phyloP scores from a whole-genome alignment of 192 early-diverging fungal species.

The Tieghemiomyces parasiticus region DNA sequence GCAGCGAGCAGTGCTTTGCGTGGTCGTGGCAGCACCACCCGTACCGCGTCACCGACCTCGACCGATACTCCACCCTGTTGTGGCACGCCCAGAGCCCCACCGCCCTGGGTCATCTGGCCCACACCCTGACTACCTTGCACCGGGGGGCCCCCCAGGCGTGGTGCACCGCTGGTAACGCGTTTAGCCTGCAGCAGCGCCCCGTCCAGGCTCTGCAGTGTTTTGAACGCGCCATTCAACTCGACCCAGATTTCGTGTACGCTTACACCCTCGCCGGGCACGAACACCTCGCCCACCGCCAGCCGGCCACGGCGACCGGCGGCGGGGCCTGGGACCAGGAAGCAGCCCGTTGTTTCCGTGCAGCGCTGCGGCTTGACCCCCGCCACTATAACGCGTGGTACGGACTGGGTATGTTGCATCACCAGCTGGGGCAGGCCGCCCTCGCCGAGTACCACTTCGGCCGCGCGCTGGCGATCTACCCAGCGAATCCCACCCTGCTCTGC shows the following conservation, averaged over 20 bases:
- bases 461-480: conserved; percentile 55
- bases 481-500: conserved; percentile 54
- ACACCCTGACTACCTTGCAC: conserved; percentile 50
- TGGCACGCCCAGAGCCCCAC: conserved; percentile 73
- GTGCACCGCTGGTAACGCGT: conserved; percentile 57
- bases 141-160: conserved; percentile 65
- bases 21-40: conserved; percentile 45
- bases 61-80: conserved; percentile 65
- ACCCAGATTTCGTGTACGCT: conserved; percentile 57
- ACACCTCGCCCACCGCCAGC: conserved; percentile 46
- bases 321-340: too few relatives aligned
- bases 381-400: conserved; percentile 86
- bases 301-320: too few relatives aligned
- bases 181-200: conserved; percentile 60
- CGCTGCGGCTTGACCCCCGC: conserved; percentile 50
- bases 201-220: conserved; percentile 62
- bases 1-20: conserved; percentile 40
- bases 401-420: conserved; percentile 51
- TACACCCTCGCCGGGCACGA: conserved; percentile 79
- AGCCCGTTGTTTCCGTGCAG: conserved; percentile 49
- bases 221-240: conserved; percentile 48
- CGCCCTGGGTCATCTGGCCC: conserved; percentile 54
- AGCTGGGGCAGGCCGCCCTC: conserved; percentile 52
- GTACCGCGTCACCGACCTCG: conserved; percentile 61
- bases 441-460: conserved; percentile 58